Base-by-base conservation (phyloP, 2,329 filamentous ascomycete species). In the Phialocephala subalpina region DNA sequence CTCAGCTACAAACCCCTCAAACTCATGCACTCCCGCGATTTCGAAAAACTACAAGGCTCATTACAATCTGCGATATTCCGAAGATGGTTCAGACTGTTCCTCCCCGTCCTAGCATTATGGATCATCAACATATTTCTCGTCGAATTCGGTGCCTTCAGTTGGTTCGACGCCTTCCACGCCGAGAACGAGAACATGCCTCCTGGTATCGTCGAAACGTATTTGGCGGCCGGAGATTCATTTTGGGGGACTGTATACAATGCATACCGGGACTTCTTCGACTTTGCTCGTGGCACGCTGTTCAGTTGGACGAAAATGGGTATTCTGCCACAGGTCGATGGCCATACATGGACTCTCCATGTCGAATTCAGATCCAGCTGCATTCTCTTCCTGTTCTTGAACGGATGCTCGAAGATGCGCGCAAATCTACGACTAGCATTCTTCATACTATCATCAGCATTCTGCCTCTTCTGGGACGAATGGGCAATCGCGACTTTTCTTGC, bases 231-330 rank as follows among this genome's bases (percentile, higher is more conserved):
- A 56, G 25, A 53, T 6, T 73, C 63, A 2, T 58, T 57, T 73
- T 64, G 56, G 60, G 66, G 18, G 68, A 69, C 5, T 72, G 74
- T 58, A 16, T 74, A 76, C 57, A 38, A 47, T 66, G 86, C 91
- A 74, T 80, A 86, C 73, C 92, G 91, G 75, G 90, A 90, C 75
- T 91, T 89, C 78, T 91, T 84, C 76, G 92, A 89, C 74, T 75
- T 90, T 42, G 91, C 87, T 78, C 84, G 85, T 47, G 81, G 81
- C 7, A 86, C 86, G 7, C 84, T 84, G 1, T 78, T 83, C 12
- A 83, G 85, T 12, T 89, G 86, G 80, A 82, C 88, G 62, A 77
- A 78, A 16, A 86, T 86, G 77, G 87, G 72, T 40, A 59, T 67
- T 22, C 33, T 66, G 12, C 67, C 68, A 8, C 71, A 69, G 45